A percentile compares a stretch with the other conserved stretches of the same genome.
Conservation (phyloP, 1,284 basidiomycete genomes). For the Somion occarium region DNA sequence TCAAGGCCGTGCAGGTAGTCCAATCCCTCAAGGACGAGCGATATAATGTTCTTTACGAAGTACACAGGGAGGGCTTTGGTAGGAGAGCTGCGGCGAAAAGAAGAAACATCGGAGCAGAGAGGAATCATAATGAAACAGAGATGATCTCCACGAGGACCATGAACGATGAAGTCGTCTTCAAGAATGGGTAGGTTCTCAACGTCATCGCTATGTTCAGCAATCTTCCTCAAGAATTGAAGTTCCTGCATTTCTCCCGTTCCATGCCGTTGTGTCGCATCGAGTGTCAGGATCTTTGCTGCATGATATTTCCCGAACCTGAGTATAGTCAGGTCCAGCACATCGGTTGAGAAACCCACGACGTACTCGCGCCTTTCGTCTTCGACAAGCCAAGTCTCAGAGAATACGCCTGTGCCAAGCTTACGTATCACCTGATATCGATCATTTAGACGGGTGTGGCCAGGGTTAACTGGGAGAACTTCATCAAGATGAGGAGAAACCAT, state of each 20-base stretch:
- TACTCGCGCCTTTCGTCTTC: slow-evolving; percentile 5
- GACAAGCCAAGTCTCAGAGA: slow-evolving; percentile 13
- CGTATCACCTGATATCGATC: slow-evolving; percentile 13
- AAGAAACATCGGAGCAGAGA: slow-evolving; percentile 9
- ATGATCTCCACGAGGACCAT: slow-evolving; percentile 10
- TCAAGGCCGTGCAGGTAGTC: slow-evolving; percentile 10
- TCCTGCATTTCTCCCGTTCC: slow-evolving; percentile 7
- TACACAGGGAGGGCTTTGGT: slow-evolving; percentile 11
- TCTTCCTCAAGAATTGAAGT: slow-evolving; percentile 11
- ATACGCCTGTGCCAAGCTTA: slow-evolving; percentile 14
- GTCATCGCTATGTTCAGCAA: slow-evolving; percentile 8
- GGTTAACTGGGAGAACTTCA: slow-evolving; percentile 1
- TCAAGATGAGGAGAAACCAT: background rate
- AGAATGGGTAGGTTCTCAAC: slow-evolving; percentile 11
- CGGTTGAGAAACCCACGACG: background rate
- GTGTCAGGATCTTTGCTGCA: slow-evolving; percentile 14
- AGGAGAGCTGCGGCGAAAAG: slow-evolving; percentile 9
- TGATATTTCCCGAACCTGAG: slow-evolving; percentile 6
- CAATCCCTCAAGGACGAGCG: slow-evolving; percentile 9
- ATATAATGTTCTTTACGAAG: slow-evolving; percentile 11
- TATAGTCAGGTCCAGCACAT: background rate
- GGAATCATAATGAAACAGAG: slow-evolving; percentile 12
- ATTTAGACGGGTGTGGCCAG: background rate
- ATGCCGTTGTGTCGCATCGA: slow-evolving; percentile 8
- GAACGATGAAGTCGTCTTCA: slow-evolving; percentile 7